Base-by-base conservation (phyloP, 2,329 filamentous ascomycete genomes). In the Cladosporium sp. region DNA sequence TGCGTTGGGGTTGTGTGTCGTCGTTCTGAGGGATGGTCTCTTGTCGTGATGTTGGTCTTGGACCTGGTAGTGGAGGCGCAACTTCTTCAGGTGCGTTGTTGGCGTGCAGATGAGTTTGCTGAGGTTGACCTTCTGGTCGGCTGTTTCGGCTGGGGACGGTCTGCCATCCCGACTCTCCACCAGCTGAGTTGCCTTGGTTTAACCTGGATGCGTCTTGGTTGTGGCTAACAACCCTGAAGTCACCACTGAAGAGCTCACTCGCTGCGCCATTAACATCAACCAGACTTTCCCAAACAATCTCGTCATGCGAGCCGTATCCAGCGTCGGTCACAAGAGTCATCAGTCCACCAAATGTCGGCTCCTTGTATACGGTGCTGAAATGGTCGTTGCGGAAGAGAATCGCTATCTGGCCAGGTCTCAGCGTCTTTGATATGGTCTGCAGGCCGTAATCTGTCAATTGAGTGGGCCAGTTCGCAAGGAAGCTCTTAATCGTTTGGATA, bases 321-420 rank as follows among this genome's bases (percentile, higher is more conserved):
- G 89, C 86, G 64, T 98, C 93, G 0, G 93, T 97, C 12, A 98
- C 90, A 3, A 98, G 73, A 0, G 87, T 89, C 55, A 92, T 80
- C 1, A 97, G 76, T 57, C 87, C 79, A 35, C 82, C 76, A 0
- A 84, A 88, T 38, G 83, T 74, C 0, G 92, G 89, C 59, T 97
- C 89, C 53, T 91, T 88, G 69, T 95, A 95, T 0, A 98, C 69
- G 0, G 92, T 97, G 36, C 89, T 90, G 63, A 98, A 98, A 66
- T 98, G 93, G 63, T 98, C 92, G 61, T 98, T 98, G 20, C 93
- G 82, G 72, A 98, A 98, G 1, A 98, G 71, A 43, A 98, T 97
- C 0, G 88, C 88, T 54, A 96, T 81, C 1, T 86, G 82, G 1
- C 90, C 92, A 1, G 89, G 85, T 11, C 78, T 72, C 51, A 96